phyloP scores from a whole-genome alignment of 2,329 filamentous ascomycete genomes.

The Coniochaeta ligniaria region DNA sequence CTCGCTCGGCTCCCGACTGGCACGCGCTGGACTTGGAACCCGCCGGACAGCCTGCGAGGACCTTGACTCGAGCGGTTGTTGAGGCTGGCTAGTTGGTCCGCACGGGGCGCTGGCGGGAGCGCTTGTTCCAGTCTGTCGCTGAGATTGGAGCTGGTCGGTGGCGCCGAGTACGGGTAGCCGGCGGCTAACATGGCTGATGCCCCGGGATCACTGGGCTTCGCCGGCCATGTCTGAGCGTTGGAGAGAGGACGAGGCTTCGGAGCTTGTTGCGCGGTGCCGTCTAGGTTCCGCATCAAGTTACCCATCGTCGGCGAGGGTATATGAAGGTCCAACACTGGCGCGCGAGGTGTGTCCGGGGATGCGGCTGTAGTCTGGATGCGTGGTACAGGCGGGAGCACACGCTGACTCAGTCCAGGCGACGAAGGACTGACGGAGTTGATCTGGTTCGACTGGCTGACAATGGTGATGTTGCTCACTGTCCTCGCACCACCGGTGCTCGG shows the following conservation, averaged over 20 bases:
- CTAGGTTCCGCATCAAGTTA: conserved; percentile 12
- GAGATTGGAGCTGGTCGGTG: conserved; percentile 21
- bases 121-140: conserved; percentile 25
- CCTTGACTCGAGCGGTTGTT: conserved; percentile 29
- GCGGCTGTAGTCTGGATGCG: conserved; percentile 11
- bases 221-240: conserved; percentile 41
- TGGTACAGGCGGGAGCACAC: conserved; percentile 9
- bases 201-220: conserved; percentile 17
- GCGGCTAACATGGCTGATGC: conserved; percentile 10
- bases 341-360: conserved; percentile 11
- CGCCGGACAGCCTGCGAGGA: conserved; percentile 35
- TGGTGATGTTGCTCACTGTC: conserved; percentile 7
- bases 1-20: conserved; percentile 27
- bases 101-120: conserved; percentile 29
- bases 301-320: conserved; percentile 18
- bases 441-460: not conserved
- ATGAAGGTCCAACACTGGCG: conserved; percentile 20
- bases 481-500: conserved; percentile 9
- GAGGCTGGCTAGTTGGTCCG: conserved; percentile 30
- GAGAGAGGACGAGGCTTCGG: conserved; percentile 17
- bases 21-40: conserved; percentile 32
- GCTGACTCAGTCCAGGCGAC: conserved; percentile 9
- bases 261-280: conserved; percentile 1
- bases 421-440: conserved; percentile 3
- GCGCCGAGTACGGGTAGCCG: conserved; percentile 34